Conservation (phyloP, 2,329 filamentous ascomycete species). For the Pseudocercospora vitis region DNA sequence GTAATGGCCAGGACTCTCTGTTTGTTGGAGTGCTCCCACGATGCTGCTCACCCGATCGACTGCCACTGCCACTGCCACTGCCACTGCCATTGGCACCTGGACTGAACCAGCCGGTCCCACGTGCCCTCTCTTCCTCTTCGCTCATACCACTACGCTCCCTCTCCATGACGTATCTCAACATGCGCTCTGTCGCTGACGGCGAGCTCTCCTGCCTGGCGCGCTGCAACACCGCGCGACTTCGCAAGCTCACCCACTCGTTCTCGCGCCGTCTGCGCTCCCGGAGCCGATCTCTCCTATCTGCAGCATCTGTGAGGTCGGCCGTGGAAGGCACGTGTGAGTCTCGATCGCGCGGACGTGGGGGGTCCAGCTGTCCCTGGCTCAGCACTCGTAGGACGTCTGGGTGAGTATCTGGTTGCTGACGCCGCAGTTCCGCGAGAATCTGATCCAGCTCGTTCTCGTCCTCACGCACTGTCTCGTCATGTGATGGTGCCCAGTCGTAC, state of each 20-base stretch:
- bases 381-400: slow-evolving; percentile 43
- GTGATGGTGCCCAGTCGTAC: slow-evolving; percentile 60
- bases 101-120: slow-evolving; percentile 37
- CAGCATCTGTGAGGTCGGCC: slow-evolving; percentile 28
- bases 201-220: slow-evolving; percentile 35
- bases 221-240: slow-evolving; percentile 37
- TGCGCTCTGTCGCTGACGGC: slow-evolving; percentile 38
- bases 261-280: slow-evolving; percentile 34
- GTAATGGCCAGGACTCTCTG: slow-evolving; percentile 29
- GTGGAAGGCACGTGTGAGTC: slow-evolving; percentile 29
- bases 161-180: slow-evolving; percentile 45
- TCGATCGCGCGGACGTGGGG: slow-evolving; percentile 33
- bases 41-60: slow-evolving; percentile 23
- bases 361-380: slow-evolving; percentile 40
- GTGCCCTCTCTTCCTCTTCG: slow-evolving; percentile 38
- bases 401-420: slow-evolving; percentile 41
- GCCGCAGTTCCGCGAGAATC: slow-evolving; percentile 44
- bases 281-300: slow-evolving; percentile 30
- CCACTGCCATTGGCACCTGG: slow-evolving; percentile 12
- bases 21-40: slow-evolving; percentile 13
- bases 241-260: slow-evolving; percentile 34
- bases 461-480: slow-evolving; percentile 39
- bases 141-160: slow-evolving; percentile 40
- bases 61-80: slow-evolving; percentile 4
- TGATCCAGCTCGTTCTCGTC: slow-evolving; percentile 43